Conservation (phyloP, 345 rosid genomes). For the Aurinia saxatilis region DNA sequence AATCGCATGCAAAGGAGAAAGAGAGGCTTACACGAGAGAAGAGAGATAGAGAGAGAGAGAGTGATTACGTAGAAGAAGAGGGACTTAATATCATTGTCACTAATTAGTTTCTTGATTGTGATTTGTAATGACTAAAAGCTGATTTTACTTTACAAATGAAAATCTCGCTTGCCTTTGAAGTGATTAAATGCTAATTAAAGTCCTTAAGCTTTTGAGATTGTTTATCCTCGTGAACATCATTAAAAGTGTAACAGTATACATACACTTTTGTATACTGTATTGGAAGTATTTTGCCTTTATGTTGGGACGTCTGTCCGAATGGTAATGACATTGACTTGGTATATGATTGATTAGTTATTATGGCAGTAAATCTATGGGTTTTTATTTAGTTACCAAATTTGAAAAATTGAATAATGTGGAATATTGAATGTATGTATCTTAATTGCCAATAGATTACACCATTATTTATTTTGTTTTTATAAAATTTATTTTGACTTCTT, state of each 20-base stretch:
- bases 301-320: no score
- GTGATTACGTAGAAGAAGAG: conserved; percentile 17
- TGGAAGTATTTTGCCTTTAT: background rate
- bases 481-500: no score
- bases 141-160: background rate
- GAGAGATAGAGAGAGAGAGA: background rate
- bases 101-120: conserved; percentile 20
- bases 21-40: background rate
- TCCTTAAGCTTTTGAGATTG: no score
- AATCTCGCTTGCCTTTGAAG: conserved; percentile 29
- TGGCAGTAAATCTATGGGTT: background rate
- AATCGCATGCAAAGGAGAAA: conserved; percentile 13
- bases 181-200: background rate
- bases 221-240: background rate
- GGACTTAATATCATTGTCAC: background rate
- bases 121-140: no score
- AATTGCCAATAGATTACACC: no score
- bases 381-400: no score
- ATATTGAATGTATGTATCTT: no score
- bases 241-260: background rate
- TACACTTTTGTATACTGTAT: background rate
- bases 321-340: background rate
- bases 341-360: background rate
- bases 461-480: no score
- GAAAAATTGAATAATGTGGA: no score